phyloP scores from a whole-genome alignment of 768 basidiomycete species.

The Crucibulum laeve region DNA sequence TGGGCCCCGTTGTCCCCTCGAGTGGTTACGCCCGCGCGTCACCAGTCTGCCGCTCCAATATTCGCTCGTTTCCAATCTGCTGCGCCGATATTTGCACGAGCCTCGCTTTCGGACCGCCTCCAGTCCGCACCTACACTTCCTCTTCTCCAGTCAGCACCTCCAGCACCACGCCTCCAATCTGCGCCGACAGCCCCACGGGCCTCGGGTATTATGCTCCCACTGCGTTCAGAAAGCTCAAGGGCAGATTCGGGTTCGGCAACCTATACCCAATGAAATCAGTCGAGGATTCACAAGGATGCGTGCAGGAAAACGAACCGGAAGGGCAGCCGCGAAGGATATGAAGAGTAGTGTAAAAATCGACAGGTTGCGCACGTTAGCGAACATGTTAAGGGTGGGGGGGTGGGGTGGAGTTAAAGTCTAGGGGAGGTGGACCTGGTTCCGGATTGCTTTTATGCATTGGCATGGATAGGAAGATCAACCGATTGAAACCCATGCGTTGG shows the following conservation, averaged over 20 bases:
- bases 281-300: slow-evolving; percentile 1
- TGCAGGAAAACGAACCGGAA: slow-evolving; percentile 27
- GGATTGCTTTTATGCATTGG: slow-evolving; percentile 29
- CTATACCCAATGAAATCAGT: slow-evolving; percentile 9
- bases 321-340: slow-evolving; percentile 26
- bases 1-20: slow-evolving; percentile 1
- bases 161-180: slow-evolving; percentile 13
- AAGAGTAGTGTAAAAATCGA: slow-evolving; percentile 28
- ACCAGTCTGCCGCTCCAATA: not conserved
- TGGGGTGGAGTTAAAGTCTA: slow-evolving; percentile 18
- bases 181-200: slow-evolving; percentile 6
- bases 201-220: no score
- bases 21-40: not conserved
- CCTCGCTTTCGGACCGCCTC: slow-evolving; percentile 12
- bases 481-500: slow-evolving; percentile 24
- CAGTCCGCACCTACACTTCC: slow-evolving; percentile 14
- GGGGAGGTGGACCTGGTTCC: slow-evolving; percentile 11
- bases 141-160: slow-evolving; percentile 13
- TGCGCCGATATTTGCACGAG: slow-evolving; percentile 2
- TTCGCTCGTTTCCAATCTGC: slow-evolving; percentile 7
- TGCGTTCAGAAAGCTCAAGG: no score
- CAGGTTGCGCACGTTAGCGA: slow-evolving; percentile 28
- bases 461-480: slow-evolving; percentile 27
- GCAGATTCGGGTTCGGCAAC: slow-evolving; percentile 14
- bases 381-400: slow-evolving; percentile 21